Base-by-base conservation (phyloP, 2,329 filamentous ascomycete species). In the Ceratocystiopsis brevicomis region DNA sequence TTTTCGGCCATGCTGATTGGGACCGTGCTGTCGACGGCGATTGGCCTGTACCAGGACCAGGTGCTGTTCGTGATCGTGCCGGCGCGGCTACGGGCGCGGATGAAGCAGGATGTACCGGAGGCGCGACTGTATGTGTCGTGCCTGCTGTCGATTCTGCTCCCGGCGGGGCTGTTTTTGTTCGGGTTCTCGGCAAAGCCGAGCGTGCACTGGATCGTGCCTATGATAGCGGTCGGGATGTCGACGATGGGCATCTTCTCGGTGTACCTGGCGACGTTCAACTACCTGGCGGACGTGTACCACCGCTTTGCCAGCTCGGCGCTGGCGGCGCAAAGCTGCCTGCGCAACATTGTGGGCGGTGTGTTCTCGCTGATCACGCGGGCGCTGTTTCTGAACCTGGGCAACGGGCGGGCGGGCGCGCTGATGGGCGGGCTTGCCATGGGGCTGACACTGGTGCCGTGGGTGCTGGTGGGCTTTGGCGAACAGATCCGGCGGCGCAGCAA, bases 261-360 rank as follows among this genome's bases (percentile, higher is more conserved):
- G 34, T 92, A 92, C 55, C 69, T 95, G 1, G 79, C 86, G 3
- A 82, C 85, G 0, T 94, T 95, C 63, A 95, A 95, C 56, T 95
- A 93, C 52, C 68, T 95, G 1, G 85, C 86, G 17, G 87, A 95
- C 55, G 79, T 78, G 1, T 95, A 94, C 58, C 80, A 86, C 55
- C 67, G 72, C 3, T 94, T 88, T 53, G 84, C 87, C 0, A 85
- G 78, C 36, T 90, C 82, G 1, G 86, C 87, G 0, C 64, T 94
- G 6, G 87, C 87, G 0, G 84, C 86, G 1, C 85, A 94, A 62
- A 81, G 75, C 15, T 92, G 83, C 56, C 88, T 83, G 53, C 73
- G 87, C 12, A 95, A 94, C 56, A 65, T 94, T 2, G 63, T 94
- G 0, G 85, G 79, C 10, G 87, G 85, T 2, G 60, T 76, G 0